phyloP scores from a whole-genome alignment of 2,329 filamentous ascomycete genomes.

The Neonectria ditissima region DNA sequence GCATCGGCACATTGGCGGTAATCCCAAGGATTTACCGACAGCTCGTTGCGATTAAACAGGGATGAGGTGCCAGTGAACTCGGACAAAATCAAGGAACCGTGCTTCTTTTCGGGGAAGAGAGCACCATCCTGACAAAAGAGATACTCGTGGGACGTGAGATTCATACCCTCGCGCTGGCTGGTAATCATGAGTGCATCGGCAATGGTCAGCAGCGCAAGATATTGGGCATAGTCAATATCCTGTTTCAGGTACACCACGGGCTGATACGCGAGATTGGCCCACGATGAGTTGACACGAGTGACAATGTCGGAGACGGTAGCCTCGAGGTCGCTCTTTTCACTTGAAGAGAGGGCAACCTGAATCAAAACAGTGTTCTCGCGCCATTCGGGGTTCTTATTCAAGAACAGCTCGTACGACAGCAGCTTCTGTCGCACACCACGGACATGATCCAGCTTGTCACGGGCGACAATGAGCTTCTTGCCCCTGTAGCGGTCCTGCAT shows the following conservation, averaged over 20 bases:
- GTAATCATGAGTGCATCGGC: conserved; percentile 96
- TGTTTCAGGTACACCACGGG: conserved; percentile 95
- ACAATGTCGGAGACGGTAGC: conserved; percentile 93
- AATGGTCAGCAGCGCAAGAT: conserved; percentile 89
- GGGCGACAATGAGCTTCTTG: conserved; percentile 90
- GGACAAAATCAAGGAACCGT: conserved; percentile 90
- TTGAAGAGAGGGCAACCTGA: conserved; percentile 91
- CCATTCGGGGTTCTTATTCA: conserved; percentile 94
- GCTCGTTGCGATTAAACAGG: conserved; percentile 82
- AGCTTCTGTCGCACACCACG: conserved; percentile 95
- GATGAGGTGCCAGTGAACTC: conserved; percentile 95
- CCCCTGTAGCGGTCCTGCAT: conserved; percentile 87
- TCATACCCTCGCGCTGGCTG: conserved; percentile 97
- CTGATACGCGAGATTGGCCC: conserved; percentile 91
- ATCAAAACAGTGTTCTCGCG: conserved; percentile 89
- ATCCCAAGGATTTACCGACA: conserved; percentile 95
- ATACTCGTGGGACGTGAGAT: conserved; percentile 93
- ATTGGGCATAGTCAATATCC: conserved; percentile 92
- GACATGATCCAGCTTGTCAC: conserved; percentile 94
- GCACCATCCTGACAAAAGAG: conserved; percentile 92
- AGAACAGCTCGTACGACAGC: conserved; percentile 89
- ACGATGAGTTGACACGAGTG: conserved; percentile 90
- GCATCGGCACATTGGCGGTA: conserved; percentile 89
- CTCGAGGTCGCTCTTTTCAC: conserved; percentile 88
- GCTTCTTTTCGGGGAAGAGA: conserved; percentile 76